These are phyloP conservation scores for Pistacia vera DNA, from an alignment of 345 rosid species.

Conservation along the genomic window DNA sequence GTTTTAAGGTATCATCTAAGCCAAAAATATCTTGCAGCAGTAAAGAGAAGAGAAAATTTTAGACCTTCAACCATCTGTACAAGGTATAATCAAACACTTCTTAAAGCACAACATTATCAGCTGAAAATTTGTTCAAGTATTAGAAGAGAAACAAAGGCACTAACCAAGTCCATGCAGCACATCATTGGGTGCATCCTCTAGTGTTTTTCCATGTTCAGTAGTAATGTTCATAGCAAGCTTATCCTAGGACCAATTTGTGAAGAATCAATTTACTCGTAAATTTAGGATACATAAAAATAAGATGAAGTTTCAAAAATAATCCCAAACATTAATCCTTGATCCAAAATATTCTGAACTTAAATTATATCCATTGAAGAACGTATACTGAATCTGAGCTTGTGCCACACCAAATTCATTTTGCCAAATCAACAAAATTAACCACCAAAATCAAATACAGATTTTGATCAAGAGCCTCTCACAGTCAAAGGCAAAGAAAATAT, in stretches of 20 bases:
- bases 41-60: no score
- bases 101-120: constrained; percentile 12
- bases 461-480: neutral
- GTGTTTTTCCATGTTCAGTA: constrained; percentile 57
- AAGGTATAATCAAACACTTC: constrained; percentile 25
- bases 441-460: neutral
- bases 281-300: constrained; percentile 7
- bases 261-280: constrained; percentile 10
- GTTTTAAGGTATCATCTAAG: neutral
- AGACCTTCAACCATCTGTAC: constrained; percentile 58
- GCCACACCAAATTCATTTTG: neutral
- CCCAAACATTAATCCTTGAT: neutral
- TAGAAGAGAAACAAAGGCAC: constrained; percentile 22
- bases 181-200: constrained; percentile 49
- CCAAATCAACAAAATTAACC: neutral
- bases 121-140: constrained; percentile 6
- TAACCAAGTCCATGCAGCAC: constrained; percentile 51
- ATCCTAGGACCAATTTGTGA: constrained; percentile 37
- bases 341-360: neutral
- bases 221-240: constrained; percentile 60
- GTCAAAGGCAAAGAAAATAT: neutral
- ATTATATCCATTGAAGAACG: neutral
- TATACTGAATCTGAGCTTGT: no score
- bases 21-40: constrained; percentile 21
- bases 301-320: neutral